phyloP scores from a whole-genome alignment of 495 filamentous ascomycete genomes.

The Wilcoxina mikolae region DNA sequence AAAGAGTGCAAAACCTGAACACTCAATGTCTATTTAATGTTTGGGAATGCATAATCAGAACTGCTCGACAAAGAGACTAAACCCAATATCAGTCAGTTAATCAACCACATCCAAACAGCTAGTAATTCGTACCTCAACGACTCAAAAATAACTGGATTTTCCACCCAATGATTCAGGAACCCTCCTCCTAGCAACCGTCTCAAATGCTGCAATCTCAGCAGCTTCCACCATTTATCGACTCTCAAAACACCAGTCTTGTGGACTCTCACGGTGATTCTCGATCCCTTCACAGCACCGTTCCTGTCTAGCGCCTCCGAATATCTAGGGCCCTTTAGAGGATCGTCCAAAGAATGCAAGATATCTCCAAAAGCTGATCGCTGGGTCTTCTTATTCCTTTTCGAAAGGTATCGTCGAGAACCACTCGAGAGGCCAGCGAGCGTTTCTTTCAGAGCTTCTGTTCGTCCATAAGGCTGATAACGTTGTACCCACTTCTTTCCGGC shows the following conservation, averaged over 20 bases:
- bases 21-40: too few relatives aligned
- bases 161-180: slow-evolving; percentile 63
- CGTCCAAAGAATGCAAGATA: slow-evolving; percentile 70
- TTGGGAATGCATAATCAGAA: too few relatives aligned
- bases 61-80: neutral
- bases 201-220: slow-evolving; percentile 59
- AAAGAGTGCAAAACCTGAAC: too few relatives aligned
- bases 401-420: slow-evolving; percentile 54
- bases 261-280: slow-evolving; percentile 60
- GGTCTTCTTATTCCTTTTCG: slow-evolving; percentile 62
- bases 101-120: neutral
- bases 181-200: slow-evolving; percentile 66
- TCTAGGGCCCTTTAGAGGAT: slow-evolving; percentile 54
- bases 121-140: slow-evolving; percentile 41
- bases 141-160: slow-evolving; percentile 65
- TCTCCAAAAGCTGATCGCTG: slow-evolving; percentile 68
- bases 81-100: neutral
- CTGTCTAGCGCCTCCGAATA: slow-evolving; percentile 58
- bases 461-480: slow-evolving; percentile 32
- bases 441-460: slow-evolving; percentile 30
- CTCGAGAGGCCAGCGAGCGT: slow-evolving; percentile 36
- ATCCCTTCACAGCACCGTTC: slow-evolving; percentile 62
- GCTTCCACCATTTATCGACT: slow-evolving; percentile 86
- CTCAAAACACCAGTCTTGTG: slow-evolving; percentile 55
- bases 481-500: slow-evolving; percentile 31